Evolutionary conservation across 129 eudicot species (phyloP).

Genomic region (Centella asiatica): DNA sequence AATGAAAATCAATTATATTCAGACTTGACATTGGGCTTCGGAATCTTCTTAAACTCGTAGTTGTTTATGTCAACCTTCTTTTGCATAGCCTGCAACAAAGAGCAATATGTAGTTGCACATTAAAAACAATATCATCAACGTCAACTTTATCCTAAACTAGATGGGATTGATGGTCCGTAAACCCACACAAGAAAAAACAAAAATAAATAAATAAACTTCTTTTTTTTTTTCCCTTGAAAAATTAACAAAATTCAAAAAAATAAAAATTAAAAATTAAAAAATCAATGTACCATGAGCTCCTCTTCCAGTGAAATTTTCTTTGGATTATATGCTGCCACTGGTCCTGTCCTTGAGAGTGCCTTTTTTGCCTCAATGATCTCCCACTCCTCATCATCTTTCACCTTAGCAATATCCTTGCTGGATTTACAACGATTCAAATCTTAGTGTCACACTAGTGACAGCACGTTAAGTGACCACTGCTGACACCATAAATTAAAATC

Average conservation of each 20-base stretch:
- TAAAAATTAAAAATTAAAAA: neutral
- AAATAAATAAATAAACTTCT: too few relatives aligned
- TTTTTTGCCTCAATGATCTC: constrained; percentile 78
- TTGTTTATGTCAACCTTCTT: constrained; percentile 57
- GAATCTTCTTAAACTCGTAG: constrained; percentile 59
- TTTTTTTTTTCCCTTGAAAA: too few relatives aligned
- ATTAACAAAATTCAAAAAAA: too few relatives aligned
- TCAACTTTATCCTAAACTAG: too few relatives aligned
- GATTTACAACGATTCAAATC: constrained; percentile 8
- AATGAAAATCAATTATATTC: neutral
- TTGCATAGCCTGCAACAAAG: constrained; percentile 58
- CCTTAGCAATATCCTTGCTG: constrained; percentile 97
- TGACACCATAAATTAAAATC: too few relatives aligned
- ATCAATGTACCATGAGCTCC: constrained; percentile 59
- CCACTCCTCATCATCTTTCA: constrained; percentile 90
- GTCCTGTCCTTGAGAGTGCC: constrained; percentile 87
- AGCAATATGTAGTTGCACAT: constrained; percentile 3
- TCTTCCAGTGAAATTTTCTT: constrained; percentile 71
- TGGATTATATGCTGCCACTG: constrained; percentile 71
- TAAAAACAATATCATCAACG: neutral
- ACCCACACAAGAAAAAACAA: too few relatives aligned
- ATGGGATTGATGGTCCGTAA: too few relatives aligned
- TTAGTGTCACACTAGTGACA: too few relatives aligned
- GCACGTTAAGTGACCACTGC: too few relatives aligned
- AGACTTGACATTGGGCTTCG: constrained; percentile 32